Percentiles rank a stretch among this genome's conserved stretches.
These are phyloP conservation scores for Phytophthora ohioensis DNA, from an alignment of 352 stramenopile genomes.

Conservation along the genomic window DNA sequence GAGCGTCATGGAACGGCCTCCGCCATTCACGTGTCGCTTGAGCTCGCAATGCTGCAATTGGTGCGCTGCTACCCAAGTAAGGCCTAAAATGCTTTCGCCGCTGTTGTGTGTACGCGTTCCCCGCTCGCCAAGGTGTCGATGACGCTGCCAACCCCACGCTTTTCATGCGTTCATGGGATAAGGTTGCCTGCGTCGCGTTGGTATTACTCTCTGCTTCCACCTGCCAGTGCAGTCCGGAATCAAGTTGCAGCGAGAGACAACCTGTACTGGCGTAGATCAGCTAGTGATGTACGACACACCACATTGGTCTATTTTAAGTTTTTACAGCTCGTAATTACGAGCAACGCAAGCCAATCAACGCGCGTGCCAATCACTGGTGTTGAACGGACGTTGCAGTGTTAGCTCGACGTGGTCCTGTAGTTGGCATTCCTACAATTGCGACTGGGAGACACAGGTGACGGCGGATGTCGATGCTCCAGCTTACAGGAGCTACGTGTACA, in stretches of 20 bases:
- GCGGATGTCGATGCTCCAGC: not conserved
- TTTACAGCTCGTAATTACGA: conserved; percentile 37
- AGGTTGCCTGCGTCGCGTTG: not conserved
- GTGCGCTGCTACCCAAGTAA: not conserved
- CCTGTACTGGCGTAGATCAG: no score
- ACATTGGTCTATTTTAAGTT: not conserved
- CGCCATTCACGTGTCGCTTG: not conserved
- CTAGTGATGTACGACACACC: conserved; percentile 11
- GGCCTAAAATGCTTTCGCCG: not conserved
- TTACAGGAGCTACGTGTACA: not conserved
- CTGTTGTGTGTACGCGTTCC: not conserved
- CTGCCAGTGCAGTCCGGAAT: no score
- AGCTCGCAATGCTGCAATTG: not conserved
- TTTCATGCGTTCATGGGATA: not conserved
- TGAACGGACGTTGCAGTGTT: conserved; percentile 5
- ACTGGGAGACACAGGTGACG: conserved; percentile 8
- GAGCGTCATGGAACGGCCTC: conserved; percentile 15
- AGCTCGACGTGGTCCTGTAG: not conserved
- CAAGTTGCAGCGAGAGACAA: no score
- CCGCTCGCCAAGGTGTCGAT: not conserved
- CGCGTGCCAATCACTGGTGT: conserved; percentile 28
- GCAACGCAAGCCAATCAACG: conserved; percentile 18
- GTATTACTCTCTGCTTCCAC: no score
- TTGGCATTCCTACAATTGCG: conserved; percentile 37
- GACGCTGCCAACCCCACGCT: not conserved